Percentiles rank a stretch among this genome's conserved stretches.
These are phyloP conservation scores for Quercus alba DNA, from an alignment of 306 rosid genomes.

Conservation along the genomic window DNA sequence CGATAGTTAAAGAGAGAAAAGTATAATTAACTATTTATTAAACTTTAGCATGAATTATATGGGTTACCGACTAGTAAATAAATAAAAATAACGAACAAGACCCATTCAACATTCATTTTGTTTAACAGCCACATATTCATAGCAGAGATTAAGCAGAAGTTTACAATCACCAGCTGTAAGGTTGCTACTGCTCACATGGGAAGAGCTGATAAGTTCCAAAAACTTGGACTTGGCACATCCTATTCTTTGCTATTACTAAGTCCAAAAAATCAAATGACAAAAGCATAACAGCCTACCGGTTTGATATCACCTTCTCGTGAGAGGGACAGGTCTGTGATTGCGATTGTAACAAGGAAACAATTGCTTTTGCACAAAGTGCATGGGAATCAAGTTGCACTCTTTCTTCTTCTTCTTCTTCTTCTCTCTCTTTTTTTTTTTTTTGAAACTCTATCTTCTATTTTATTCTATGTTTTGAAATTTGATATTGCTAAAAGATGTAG, in stretches of 20 bases:
- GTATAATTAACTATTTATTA: no score
- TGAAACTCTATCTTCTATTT: not conserved
- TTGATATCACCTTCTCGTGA: not conserved
- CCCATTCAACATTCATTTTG: not conserved
- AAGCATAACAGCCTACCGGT: not conserved
- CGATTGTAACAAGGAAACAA: not conserved
- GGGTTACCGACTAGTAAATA: no score
- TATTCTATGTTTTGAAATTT: not conserved
- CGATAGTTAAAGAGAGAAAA: no score
- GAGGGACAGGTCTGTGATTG: slow-evolving; percentile 7
- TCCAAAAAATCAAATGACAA: not conserved
- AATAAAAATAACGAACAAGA: no score
- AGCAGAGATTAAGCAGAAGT: not conserved
- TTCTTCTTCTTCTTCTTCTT: not conserved
- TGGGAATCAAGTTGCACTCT: not conserved
- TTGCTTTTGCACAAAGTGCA: not conserved
- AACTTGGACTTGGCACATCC: not conserved
- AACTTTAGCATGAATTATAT: no score
- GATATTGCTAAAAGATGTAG: not conserved
- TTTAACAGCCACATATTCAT: not conserved
- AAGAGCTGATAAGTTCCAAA: not conserved
- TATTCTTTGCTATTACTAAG: not conserved
- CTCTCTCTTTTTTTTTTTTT: no score
- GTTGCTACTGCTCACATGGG: not conserved
- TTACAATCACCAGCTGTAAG: not conserved